Evolutionary conservation across 495 filamentous ascomycete genomes (phyloP).

Genomic region (Articulospora tetracladia): DNA sequence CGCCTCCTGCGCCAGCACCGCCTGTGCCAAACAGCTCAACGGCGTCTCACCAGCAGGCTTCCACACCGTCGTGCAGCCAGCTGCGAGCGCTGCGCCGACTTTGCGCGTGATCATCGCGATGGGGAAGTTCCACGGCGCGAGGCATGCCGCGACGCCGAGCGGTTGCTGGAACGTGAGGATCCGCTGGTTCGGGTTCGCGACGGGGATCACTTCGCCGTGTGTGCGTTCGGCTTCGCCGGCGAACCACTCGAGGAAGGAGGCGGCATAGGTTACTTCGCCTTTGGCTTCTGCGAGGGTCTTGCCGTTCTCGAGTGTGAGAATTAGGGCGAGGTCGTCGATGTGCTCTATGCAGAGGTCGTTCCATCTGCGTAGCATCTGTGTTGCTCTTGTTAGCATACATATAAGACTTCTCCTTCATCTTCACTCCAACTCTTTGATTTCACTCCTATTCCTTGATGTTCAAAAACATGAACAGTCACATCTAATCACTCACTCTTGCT

Average conservation of each 20-base stretch:
- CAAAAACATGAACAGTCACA: too few relatives aligned
- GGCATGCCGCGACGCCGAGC: conserved; percentile 30
- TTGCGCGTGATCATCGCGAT: conserved; percentile 38
- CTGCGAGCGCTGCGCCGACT: conserved; percentile 31
- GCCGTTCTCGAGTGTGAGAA: conserved; percentile 84
- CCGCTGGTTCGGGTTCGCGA: conserved; percentile 8
- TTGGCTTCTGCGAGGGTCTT: conserved; percentile 70
- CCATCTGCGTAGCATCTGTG: conserved; percentile 77
- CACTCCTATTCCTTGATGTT: too few relatives aligned
- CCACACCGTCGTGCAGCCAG: conserved; percentile 70
- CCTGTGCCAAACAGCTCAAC: conserved; percentile 72
- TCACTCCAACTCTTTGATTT: background rate
- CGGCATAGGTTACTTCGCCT: conserved; percentile 68
- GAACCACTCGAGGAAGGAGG: conserved; percentile 77
- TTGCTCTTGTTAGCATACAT: too few relatives aligned
- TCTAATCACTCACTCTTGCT: conserved; percentile 34
- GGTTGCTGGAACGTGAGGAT: conserved; percentile 33
- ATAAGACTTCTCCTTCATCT: too few relatives aligned
- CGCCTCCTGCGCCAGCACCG: conserved; percentile 72
- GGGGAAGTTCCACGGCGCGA: conserved; percentile 34
- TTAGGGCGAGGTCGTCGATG: conserved; percentile 76
- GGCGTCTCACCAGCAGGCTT: conserved; percentile 85
- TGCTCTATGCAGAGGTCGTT: conserved; percentile 82
- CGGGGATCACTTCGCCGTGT: conserved; percentile 55
- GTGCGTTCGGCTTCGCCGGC: conserved; percentile 66